Evolutionary conservation across 2,329 filamentous ascomycete species (phyloP).

Genomic region (Alternaria hordeiaustralica): DNA sequence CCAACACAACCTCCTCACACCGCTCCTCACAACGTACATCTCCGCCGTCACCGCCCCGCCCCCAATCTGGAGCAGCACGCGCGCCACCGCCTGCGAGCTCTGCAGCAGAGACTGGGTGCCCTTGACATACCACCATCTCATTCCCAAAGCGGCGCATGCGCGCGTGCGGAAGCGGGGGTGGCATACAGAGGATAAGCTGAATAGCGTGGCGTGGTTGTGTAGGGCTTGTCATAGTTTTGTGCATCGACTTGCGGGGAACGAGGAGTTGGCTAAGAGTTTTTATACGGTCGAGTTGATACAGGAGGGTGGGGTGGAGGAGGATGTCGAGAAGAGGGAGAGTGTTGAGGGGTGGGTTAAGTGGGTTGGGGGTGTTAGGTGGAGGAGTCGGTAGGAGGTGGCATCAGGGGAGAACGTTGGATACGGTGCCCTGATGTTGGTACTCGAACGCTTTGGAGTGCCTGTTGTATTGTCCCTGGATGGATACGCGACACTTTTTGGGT

Average conservation of each 20-base stretch:
- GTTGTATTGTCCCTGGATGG: neutral
- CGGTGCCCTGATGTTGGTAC: neutral
- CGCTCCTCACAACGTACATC: constrained; percentile 70
- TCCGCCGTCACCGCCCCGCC: constrained; percentile 64
- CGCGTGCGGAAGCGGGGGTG: constrained; percentile 79
- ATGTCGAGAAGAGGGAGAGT: constrained; percentile 68
- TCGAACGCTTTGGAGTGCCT: neutral
- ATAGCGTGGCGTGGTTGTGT: constrained; percentile 86
- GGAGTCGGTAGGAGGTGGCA: constrained; percentile 55
- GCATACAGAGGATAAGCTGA: constrained; percentile 76
- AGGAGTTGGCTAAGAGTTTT: constrained; percentile 75
- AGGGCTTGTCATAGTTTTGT: constrained; percentile 84
- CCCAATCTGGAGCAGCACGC: constrained; percentile 66
- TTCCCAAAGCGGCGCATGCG: constrained; percentile 77
- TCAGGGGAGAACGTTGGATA: neutral
- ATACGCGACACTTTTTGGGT: neutral
- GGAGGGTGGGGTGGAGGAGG: constrained; percentile 74
- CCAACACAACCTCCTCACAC: constrained; percentile 64
- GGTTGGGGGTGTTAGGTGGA: constrained; percentile 78
- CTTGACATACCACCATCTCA: constrained; percentile 84
- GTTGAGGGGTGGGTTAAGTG: constrained; percentile 74
- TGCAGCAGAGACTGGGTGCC: constrained; percentile 77
- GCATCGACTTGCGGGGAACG: constrained; percentile 75
- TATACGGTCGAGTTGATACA: constrained; percentile 75
- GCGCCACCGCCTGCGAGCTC: constrained; percentile 70